Percentiles rank a stretch among this genome's conserved stretches.
phyloP scores from a whole-genome alignment of 805 yeast genomes.

The Cyberlindnera lachancei region DNA sequence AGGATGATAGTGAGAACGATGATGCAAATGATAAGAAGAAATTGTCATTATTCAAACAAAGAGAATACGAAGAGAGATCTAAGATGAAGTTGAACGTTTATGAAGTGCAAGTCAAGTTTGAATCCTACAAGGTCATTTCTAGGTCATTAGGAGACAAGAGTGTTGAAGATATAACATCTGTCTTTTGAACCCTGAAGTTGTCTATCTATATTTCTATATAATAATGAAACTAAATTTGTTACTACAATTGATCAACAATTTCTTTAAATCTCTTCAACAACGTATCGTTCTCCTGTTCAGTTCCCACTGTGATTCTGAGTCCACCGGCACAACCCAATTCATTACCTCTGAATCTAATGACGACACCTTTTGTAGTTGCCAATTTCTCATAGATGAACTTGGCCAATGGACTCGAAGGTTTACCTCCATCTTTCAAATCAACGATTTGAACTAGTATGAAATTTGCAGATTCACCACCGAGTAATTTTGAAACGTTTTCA shows the following conservation, averaged over 20 bases:
- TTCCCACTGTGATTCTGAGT: constrained; percentile 82
- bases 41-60: constrained; percentile 2
- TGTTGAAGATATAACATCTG: constrained; percentile 9
- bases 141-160: constrained; percentile 5
- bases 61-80: constrained; percentile 7
- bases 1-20: too few species aligned
- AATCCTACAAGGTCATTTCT: constrained; percentile 3
- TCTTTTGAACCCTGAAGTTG: too few species aligned
- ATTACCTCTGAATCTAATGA: constrained; percentile 84
- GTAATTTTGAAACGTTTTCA: constrained; percentile 59
- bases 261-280: constrained; percentile 44
- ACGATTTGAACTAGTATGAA: constrained; percentile 71
- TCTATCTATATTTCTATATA: too few species aligned
- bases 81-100: constrained; percentile 12
- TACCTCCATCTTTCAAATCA: constrained; percentile 47
- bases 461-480: constrained; percentile 85
- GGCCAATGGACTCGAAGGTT: constrained; percentile 66
- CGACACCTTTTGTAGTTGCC: constrained; percentile 71
- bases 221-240: too few species aligned
- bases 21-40: too few species aligned
- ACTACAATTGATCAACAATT: constrained; percentile 24
- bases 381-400: constrained; percentile 53
- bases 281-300: constrained; percentile 58
- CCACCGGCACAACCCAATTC: constrained; percentile 89
- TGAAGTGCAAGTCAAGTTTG: constrained; percentile 7